Conservation (phyloP, 257 asterid species). For the Perilla frutescens region DNA sequence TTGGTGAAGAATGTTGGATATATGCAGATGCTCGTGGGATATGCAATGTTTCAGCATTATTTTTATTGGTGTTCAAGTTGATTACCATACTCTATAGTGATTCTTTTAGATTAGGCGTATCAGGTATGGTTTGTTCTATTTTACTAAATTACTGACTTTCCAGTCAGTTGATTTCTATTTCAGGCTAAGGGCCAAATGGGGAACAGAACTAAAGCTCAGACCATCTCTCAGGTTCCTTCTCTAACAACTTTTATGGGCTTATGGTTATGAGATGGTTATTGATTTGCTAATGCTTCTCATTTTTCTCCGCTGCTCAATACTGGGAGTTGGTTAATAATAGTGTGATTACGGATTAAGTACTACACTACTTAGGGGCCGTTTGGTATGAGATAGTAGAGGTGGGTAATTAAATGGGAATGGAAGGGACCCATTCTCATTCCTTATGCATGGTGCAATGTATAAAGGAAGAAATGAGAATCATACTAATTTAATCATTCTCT, state of each 20-base stretch:
- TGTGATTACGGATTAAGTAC: neutral
- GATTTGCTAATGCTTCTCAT: too few relatives aligned
- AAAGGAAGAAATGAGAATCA: too few relatives aligned
- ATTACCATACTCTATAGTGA: conserved; percentile 13
- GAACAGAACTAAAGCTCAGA: neutral
- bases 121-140: neutral
- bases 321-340: neutral
- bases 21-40: conserved; percentile 36
- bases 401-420: too few relatives aligned
- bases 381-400: too few relatives aligned
- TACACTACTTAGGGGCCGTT: too few relatives aligned
- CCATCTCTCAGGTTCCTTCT: neutral
- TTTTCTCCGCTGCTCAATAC: neutral
- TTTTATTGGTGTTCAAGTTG: neutral
- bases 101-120: conserved; percentile 14
- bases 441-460: too few relatives aligned
- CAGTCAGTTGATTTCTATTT: neutral
- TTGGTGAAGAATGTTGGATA: conserved; percentile 25
- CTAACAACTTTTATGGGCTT: too few relatives aligned
- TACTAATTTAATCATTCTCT: too few relatives aligned
- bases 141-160: neutral
- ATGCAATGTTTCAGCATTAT: neutral
- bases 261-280: too few relatives aligned
- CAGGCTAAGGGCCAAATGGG: conserved; percentile 5
- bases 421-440: too few relatives aligned